Evolutionary conservation across 371 early-diverging fungal species (phyloP).

Genomic region (Phascolomyces articulosus): DNA sequence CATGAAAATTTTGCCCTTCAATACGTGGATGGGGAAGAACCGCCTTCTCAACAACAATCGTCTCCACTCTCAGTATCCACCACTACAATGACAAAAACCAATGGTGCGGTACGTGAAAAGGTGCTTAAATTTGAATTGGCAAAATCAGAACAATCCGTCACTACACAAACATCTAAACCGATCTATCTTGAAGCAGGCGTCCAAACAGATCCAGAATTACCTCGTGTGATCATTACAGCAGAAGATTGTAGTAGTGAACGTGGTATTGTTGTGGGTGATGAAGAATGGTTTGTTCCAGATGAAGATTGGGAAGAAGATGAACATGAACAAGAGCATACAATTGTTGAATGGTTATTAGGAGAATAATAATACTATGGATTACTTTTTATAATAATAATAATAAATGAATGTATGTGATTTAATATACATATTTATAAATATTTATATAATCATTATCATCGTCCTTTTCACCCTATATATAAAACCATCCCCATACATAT

Average conservation of each 20-base stretch:
- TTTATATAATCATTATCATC: no score
- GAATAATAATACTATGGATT: no score
- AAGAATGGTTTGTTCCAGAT: conserved; percentile 24
- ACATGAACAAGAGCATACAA: conserved; percentile 20
- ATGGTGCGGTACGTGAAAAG: conserved; percentile 6
- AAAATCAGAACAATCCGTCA: background rate
- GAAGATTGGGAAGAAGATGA: conserved; percentile 27
- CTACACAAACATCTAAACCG: background rate
- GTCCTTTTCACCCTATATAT: no score
- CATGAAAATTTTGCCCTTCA: conserved; percentile 34
- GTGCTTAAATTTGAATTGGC: conserved; percentile 17
- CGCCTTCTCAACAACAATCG: background rate
- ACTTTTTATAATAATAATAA: no score
- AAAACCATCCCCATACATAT: no score
- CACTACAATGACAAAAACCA: background rate
- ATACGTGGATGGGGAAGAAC: background rate
- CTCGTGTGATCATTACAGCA: background rate
- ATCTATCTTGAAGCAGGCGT: background rate
- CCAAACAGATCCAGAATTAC: conserved; percentile 17
- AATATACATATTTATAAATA: no score
- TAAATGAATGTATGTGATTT: no score
- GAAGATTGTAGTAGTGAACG: conserved; percentile 9
- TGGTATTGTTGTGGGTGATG: conserved; percentile 20
- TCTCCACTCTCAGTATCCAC: background rate
- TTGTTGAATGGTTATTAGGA: conserved; percentile 24